Base-by-base conservation (phyloP, 2,329 filamentous ascomycete genomes). In the Aspergillus sp. region DNA sequence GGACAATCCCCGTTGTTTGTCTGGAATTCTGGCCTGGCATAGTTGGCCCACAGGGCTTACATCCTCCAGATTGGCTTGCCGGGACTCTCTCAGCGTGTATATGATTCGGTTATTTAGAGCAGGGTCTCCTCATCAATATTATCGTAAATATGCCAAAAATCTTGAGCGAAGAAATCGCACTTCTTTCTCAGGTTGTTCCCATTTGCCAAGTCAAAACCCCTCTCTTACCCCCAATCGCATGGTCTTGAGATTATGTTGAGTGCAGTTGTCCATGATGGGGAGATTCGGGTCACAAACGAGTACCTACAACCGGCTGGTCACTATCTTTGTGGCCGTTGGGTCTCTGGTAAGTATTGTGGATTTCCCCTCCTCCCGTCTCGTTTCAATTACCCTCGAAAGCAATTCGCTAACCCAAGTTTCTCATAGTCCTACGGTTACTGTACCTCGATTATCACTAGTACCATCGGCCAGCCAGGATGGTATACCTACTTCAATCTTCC, bases 381-480 rank as follows among this genome's bases (percentile, higher is more conserved):
- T 28, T 29, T 4, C 2, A 34, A 35, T 10, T 7, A 6, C 6
- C 8, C 12, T 26, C 7, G 4, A n/a, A 34, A 6, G n/a, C 26
- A 26, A 9, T 5, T 39, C 26, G 6, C 35, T 42, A 9, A 27
- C 50, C 41, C 49, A 42, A 48, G 19, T 35, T 33, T 41, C 10
- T 6, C 12, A 29, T 45, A 74, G 72, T 76, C 74, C 2, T 77
- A 76, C 50, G 74, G 74, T 26, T 77, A 76, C 52, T 71, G 68
- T 44, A 66, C 74, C 6, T 75, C 73, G 1, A 69, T 77, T 34
- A 77, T 77, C 34, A 65, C 68, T 35, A 74, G 71, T 47, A 77
- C 74, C 10, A 76, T 77, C 44, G 75, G 75, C 6, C 42, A 77
- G 46, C 72, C 74, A 3, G 73, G 73, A 50, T 77, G 73, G 72